Percentiles rank a stretch among this genome's conserved stretches.
phyloP scores from a whole-genome alignment of 2,329 filamentous ascomycete species.

The Biscogniauxia marginata region DNA sequence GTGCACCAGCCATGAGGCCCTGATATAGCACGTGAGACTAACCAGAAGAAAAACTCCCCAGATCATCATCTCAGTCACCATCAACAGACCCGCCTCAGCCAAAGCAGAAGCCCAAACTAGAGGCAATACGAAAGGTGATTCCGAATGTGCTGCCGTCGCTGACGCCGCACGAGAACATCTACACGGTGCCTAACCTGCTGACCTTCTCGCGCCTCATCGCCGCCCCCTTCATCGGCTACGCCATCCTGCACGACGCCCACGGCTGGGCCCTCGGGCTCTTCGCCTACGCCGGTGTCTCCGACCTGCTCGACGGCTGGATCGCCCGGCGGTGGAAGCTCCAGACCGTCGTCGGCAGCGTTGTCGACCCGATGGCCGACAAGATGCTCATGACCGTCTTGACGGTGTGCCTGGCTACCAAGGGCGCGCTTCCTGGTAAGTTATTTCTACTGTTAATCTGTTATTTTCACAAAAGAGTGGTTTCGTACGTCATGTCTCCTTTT shows the following conservation, averaged over 20 bases:
- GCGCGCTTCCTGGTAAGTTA: slow-evolving; percentile 71
- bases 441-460: slow-evolving; percentile 1
- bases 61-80: background rate
- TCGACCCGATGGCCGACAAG: slow-evolving; percentile 98
- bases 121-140: slow-evolving; percentile 29
- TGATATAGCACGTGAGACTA: background rate
- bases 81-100: background rate
- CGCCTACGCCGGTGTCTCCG: slow-evolving; percentile 86
- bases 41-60: background rate
- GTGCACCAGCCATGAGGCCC: background rate
- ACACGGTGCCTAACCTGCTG: slow-evolving; percentile 91
- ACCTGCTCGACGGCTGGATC: slow-evolving; percentile 92
- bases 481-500: background rate
- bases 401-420: slow-evolving; percentile 79
- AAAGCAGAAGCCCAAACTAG: slow-evolving; percentile 1
- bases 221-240: slow-evolving; percentile 83
- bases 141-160: slow-evolving; percentile 32
- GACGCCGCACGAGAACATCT: slow-evolving; percentile 79
- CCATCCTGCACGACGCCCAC: slow-evolving; percentile 81
- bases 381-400: slow-evolving; percentile 91
- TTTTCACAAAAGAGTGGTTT: background rate
- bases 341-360: slow-evolving; percentile 91
- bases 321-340: slow-evolving; percentile 83
- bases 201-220: slow-evolving; percentile 82
- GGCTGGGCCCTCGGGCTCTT: slow-evolving; percentile 81